Evolutionary conservation across 257 asterid genomes (phyloP), one percentile per base, ranked within the genome.

Genomic region (Solanum bulbocastanum): DNA sequence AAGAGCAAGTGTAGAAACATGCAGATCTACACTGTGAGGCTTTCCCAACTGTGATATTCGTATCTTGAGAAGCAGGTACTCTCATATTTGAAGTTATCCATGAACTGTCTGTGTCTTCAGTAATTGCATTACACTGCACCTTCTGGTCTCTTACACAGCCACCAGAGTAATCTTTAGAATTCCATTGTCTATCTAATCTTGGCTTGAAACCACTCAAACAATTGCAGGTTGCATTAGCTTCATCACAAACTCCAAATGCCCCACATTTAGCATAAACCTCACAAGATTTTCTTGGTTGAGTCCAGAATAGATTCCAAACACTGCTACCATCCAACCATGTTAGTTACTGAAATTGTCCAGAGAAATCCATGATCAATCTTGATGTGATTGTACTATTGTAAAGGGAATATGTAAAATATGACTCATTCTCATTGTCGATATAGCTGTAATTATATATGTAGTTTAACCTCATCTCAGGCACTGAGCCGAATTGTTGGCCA

Each of bases 211-310:
- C 94, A 15, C 37, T 83, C 74, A 92, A 91, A 83, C 94, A 92
- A 22, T 3, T 39, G 86, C 96, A 91, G 58, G 86, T 89, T 6
- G 91, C 89, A 85, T 16, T 35, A 3, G 93, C 74, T 42, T 88
- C 81, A 81, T 87, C 30, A 82, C 94, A 93, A 46, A 71, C 83
- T 74, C 94, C 90, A 66, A 88, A 93, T 27, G 87, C 83, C 79
- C 95, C 95, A 87, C 95, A 93, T 79, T 8, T 88, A 71, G 92
- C 95, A 20, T 91, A 85, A 56, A 93, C 94, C 86, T 79, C 87
- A 86, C 95, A 93, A 68, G 87, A 89, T 88, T 92, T 88, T 87
- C 86, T 87, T 5, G 96, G 94, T 71, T 78, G 92, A 81, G 91
- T 5, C 93, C 93, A 92, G 23, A 92, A 90, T 86, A 91, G 88